Base-by-base conservation (phyloP, 2,329 filamentous ascomycete genomes). In the Eurotiales sp. region DNA sequence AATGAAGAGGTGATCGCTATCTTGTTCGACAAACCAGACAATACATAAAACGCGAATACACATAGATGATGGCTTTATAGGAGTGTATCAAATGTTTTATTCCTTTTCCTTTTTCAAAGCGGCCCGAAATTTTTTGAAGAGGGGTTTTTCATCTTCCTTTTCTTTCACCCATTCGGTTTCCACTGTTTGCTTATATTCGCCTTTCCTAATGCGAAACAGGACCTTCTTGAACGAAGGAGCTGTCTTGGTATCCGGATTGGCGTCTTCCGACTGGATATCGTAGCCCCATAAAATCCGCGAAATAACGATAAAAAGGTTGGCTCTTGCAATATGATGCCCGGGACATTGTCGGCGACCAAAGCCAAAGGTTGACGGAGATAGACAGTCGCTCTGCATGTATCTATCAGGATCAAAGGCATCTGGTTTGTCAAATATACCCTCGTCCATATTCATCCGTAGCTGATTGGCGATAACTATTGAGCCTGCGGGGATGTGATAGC, bases 291-390 rank as follows among this genome's bases (percentile, higher is more conserved):
- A 77, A 75, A 82, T 79, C 36, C 78, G 66, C 1, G 77, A 77
- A 53, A 82, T 78, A n/a, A 80, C 80, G 56, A 82, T 80, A 59
- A 81, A 56, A 66, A 74, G 47, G 65, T 61, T 61, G 27, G 63
- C 62, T 0, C 51, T 54, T 6, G 64, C 64, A 37, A 71, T 56
- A 49, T 57, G 48, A 4, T 61, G 52, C 0, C 64, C 64, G 0
- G 64, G 73, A 7, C 70, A 70, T 1, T 81, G 74, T n/a, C 80
- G 68, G 10, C 79, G 67, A 2, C 80, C 80, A 59, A 81, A 82
- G 0, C 75, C 80, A 55, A 83, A 78, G 44, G 81, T 78, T 8
- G 74, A 76, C 0, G 80, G 77, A 47, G 76, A 78, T 14, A 40
- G 45, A 12, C 78, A 77, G 73, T 72, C n/a, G 69, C 55, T 45